These are phyloP conservation scores for Wilcoxina mikolae DNA, from an alignment of 495 filamentous ascomycete species.

Conservation along the genomic window DNA sequence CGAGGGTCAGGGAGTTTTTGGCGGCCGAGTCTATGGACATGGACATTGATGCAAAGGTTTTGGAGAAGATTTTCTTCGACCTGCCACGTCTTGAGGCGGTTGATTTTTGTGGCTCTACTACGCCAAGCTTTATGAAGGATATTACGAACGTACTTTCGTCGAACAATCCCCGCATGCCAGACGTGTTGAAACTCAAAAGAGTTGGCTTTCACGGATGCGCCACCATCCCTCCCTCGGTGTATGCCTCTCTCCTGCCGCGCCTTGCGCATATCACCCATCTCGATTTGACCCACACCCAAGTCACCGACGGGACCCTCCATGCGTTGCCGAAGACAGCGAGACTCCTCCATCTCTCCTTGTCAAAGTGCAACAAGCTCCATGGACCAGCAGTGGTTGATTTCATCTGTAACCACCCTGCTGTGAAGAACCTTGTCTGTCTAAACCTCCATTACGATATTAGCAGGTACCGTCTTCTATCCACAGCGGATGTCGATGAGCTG, in stretches of 20 bases:
- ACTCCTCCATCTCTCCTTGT: slow-evolving; percentile 68
- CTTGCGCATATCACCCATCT: slow-evolving; percentile 59
- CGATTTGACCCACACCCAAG: slow-evolving; percentile 63
- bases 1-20: slow-evolving; percentile 66
- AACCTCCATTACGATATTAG: slow-evolving; percentile 63
- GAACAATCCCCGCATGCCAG: slow-evolving; percentile 30
- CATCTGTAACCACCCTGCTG: slow-evolving; percentile 56
- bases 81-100: slow-evolving; percentile 54
- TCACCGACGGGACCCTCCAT: slow-evolving; percentile 56
- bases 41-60: slow-evolving; percentile 52
- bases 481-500: slow-evolving; percentile 48
- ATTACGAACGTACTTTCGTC: slow-evolving; percentile 36
- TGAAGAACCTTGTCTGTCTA: slow-evolving; percentile 51
- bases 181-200: slow-evolving; percentile 46
- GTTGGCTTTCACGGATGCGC: slow-evolving; percentile 73
- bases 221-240: slow-evolving; percentile 51
- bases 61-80: slow-evolving; percentile 54
- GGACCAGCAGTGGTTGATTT: slow-evolving; percentile 56
- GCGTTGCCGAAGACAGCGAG: slow-evolving; percentile 56
- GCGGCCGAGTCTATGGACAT: slow-evolving; percentile 74
- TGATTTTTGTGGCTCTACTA: slow-evolving; percentile 69
- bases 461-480: slow-evolving; percentile 55
- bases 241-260: slow-evolving; percentile 56
- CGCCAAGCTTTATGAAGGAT: slow-evolving; percentile 51
- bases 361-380: slow-evolving; percentile 58